Percentiles rank a stretch among this genome's conserved stretches.
Evolutionary conservation across 169 alveolate genomes (phyloP).

Genomic region (Plasmodium yoelii): DNA sequence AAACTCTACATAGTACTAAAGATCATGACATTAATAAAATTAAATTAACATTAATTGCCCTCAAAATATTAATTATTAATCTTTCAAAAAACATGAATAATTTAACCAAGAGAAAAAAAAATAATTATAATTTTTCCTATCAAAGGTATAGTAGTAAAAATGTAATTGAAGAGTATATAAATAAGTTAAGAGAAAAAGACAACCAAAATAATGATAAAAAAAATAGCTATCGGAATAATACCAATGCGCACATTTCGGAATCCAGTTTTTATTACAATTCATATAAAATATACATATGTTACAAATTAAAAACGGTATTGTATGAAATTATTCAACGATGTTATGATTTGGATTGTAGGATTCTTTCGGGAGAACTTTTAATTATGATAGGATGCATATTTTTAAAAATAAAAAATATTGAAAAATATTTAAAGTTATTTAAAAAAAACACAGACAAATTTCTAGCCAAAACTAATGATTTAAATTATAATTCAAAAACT

Average conservation of each 20-base stretch:
- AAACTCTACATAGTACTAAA: constrained; percentile 31
- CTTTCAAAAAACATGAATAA: constrained; percentile 14
- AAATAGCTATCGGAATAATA: not conserved
- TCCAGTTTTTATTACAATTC: not conserved
- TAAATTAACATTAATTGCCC: constrained; percentile 43
- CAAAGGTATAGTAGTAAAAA: not conserved
- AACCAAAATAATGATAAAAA: not conserved
- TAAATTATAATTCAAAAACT: constrained; percentile 50
- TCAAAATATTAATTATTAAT: constrained; percentile 54
- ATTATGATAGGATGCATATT: constrained; percentile 64
- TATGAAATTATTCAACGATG: constrained; percentile 68
- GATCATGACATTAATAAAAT: constrained; percentile 26
- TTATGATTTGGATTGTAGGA: constrained; percentile 49
- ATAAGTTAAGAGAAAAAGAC: not conserved
- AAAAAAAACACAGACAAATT: constrained; percentile 43
- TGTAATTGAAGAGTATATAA: not conserved
- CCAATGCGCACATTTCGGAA: not conserved
- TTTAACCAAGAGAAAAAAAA: constrained; percentile 15
- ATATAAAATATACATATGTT: constrained; percentile 17
- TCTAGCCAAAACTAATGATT: constrained; percentile 32
- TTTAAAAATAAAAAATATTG: constrained; percentile 60
- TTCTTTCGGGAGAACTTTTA: constrained; percentile 61
- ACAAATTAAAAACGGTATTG: constrained; percentile 46
- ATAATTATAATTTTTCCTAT: constrained; percentile 23
- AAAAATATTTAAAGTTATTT: constrained; percentile 47